Base-by-base conservation (phyloP, 352 stramenopile species). In the Aphanomyces invadans region DNA sequence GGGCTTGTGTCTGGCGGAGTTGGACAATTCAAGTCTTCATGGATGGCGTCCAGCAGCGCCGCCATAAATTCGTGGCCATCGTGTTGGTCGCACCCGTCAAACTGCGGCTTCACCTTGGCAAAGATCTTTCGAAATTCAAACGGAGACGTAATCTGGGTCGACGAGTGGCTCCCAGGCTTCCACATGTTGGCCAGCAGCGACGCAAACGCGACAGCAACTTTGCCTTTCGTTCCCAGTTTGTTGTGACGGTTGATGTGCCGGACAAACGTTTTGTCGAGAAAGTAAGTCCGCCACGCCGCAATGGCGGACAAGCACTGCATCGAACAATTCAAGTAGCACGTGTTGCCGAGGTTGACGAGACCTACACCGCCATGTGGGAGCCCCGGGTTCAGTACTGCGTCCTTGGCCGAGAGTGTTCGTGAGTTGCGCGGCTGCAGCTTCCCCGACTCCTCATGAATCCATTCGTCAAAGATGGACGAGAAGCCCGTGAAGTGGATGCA, bases 21-120 rank as follows among this genome's bases (percentile, higher is more conserved):
- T 7, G 23, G 33, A 48, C 90, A 80, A 74, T 99, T 99, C 33
- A 98, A 74, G 74, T 99, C 97, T 77, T 99, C 97, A 75, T 99
- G 97, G 1, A 99, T 73, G 63, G 96, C 96, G 79, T 99, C 97
- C 5, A 99, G 85, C 4, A 99, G 74, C 48, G 97, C 97, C 31
- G 93, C 88, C 76, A 98, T 98, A 52, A 92, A 92, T 57, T 95
- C 86, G 75, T 99, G 96, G 21, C 88, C 89, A 62, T 99, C 97
- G 62, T 99, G 97, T 73, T 99, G 97, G 66, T 92, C 83, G 51
- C 85, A 92, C 36, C 94, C 93, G 26, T 88, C 84, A 66, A 97
- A 97, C 71, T 93, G 81, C 29, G 86, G 83, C 9, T 77, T 77
- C 66, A 84, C 90, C 23, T 73, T 75, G 25, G 75, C 77, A 11